Evolutionary conservation across 441 rosid species (phyloP).

Genomic region (Arabidopsis hybrid): DNA sequence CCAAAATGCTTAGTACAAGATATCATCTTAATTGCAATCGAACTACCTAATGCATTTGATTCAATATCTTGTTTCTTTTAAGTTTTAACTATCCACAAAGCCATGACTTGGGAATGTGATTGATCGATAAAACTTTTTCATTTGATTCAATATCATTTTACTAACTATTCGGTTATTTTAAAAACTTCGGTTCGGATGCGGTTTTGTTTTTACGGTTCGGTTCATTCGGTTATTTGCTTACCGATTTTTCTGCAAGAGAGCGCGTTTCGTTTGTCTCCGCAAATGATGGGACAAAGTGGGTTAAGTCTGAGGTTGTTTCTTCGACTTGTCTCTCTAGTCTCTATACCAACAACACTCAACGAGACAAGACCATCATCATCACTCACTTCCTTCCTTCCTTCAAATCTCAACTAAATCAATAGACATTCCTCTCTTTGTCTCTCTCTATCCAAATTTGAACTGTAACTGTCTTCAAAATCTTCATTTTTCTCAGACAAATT

Average conservation of each 20-base stretch:
- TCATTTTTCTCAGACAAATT: slow-evolving; percentile 19
- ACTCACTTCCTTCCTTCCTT: slow-evolving; percentile 26
- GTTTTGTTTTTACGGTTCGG: too few species aligned
- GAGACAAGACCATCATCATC: neutral
- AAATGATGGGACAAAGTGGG: slow-evolving; percentile 34
- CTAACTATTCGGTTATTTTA: too few species aligned
- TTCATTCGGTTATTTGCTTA: too few species aligned
- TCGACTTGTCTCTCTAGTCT: neutral
- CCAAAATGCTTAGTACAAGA: too few species aligned
- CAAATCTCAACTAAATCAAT: neutral
- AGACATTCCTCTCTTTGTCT: neutral
- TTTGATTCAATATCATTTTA: too few species aligned
- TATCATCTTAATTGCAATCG: too few species aligned
- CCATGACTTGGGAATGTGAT: too few species aligned
- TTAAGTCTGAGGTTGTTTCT: slow-evolving; percentile 32
- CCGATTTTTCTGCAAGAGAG: neutral
- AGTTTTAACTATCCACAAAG: too few species aligned
- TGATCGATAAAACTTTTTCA: too few species aligned
- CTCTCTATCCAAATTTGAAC: neutral
- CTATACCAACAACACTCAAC: neutral
- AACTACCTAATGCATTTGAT: too few species aligned
- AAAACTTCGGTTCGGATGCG: too few species aligned
- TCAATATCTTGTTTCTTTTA: too few species aligned
- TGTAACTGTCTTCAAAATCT: slow-evolving; percentile 4
- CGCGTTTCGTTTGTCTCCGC: slow-evolving; percentile 39